Base-by-base conservation (phyloP, 2,329 filamentous ascomycete genomes). In the Exophiala alcalophila region DNA sequence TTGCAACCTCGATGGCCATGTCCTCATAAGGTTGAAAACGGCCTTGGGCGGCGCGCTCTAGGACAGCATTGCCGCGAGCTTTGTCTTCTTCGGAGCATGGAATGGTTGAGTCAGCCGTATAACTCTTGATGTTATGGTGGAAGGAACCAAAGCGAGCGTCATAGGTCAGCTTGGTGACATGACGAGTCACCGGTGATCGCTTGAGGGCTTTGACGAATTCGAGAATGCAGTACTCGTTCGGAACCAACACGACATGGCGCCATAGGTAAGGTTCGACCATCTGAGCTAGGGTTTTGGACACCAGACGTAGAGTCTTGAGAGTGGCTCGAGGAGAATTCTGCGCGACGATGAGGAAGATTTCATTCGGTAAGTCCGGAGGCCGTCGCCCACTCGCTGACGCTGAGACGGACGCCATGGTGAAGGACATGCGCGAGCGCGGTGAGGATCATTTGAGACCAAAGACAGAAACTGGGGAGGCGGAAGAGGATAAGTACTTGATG, bases 221-320 rank as follows among this genome's bases (percentile, higher is more conserved):
- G 26, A 44, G 38, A 19, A 53, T 40, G 29, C 44, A 53, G n/a
- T 50, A 27, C 20, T 44, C 41, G 20, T 53, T 53, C 4, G 50
- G 50, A 19, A 49, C 45, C 24, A 53, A 32, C 16, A 47, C 47
- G 8, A 53, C 35, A 23, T 44, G 40, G 27, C 41, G 37, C 50
- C 47, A 53, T 5, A 50, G 33, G 28, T 41, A 40, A 9, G 50
- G 47, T 10, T 48, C 44, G 19, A 39, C 44, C 35, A 51, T 26
- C 16, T 50, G 42, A 30, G 44, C 47, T 11, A 53, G 36, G 8
- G 20, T 31, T 36, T 44, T 50, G 35, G 47, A 51, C 7, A 45
- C 44, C 30, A 53, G 31, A 4, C 50, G 50, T n/a, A 53, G 29
- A 27, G 47, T 36, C 25, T 53, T 50, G n/a, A 50, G 18, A n/a